phyloP scores from a whole-genome alignment of 129 eudicot genomes.

The Erigeron canadensis region DNA sequence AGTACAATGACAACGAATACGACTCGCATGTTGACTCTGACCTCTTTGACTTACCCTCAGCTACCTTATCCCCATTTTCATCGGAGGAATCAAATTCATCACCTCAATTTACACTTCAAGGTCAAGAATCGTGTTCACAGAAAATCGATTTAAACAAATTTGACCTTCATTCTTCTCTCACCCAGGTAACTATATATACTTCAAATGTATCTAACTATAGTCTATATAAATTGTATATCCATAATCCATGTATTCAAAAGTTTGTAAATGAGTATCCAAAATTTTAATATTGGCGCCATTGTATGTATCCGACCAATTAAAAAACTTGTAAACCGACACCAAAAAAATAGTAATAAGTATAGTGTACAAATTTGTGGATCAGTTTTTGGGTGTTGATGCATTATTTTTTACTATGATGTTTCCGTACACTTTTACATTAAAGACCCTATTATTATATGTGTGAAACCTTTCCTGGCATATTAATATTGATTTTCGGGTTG shows the following conservation, averaged over 20 bases:
- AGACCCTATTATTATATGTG: too few species aligned
- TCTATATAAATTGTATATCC: too few species aligned
- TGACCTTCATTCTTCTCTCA: slow-evolving; percentile 56
- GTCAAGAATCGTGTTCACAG: slow-evolving; percentile 37
- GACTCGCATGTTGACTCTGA: slow-evolving; percentile 81
- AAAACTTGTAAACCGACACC: too few species aligned
- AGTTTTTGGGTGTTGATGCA: too few species aligned
- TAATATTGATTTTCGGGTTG: neutral
- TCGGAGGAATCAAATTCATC: slow-evolving; percentile 31
- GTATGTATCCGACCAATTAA: too few species aligned
- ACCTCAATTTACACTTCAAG: slow-evolving; percentile 33
- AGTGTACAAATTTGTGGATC: too few species aligned
- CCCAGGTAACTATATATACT: slow-evolving; percentile 42
- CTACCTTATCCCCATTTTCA: slow-evolving; percentile 21
- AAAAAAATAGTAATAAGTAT: too few species aligned
- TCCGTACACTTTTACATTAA: too few species aligned
- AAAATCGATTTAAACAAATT: slow-evolving; percentile 44
- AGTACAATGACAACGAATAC: slow-evolving; percentile 70
- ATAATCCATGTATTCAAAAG: too few species aligned
- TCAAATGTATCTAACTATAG: neutral
- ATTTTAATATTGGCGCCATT: too few species aligned
- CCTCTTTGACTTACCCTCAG: slow-evolving; percentile 69
- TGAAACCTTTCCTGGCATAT: neutral
- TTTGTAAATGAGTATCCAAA: too few species aligned
- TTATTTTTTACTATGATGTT: too few species aligned